These are phyloP conservation scores for Trichoderma cornu-damae DNA, from an alignment of 2,329 filamentous ascomycete species.

Conservation along the genomic window DNA sequence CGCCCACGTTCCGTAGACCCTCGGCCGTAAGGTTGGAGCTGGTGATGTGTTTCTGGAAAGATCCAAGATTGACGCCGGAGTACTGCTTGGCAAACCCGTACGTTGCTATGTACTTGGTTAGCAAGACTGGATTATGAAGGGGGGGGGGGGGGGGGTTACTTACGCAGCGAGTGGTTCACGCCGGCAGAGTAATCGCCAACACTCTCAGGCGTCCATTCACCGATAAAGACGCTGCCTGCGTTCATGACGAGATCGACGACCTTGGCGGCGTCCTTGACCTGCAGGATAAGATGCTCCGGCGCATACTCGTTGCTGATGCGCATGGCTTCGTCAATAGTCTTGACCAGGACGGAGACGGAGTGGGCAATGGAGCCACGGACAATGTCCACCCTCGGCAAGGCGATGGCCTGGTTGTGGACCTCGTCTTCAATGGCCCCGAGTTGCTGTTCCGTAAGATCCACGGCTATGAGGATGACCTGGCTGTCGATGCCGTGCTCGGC, in stretches of 20 bases:
- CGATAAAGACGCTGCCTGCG: slow-evolving; percentile 92
- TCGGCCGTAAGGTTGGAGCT: slow-evolving; percentile 83
- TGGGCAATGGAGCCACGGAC: slow-evolving; percentile 86
- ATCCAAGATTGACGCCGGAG: slow-evolving; percentile 91
- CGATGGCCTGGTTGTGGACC: slow-evolving; percentile 79
- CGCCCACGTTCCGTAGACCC: slow-evolving; percentile 78
- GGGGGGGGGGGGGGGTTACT: slow-evolving; percentile 40
- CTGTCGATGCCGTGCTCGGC: slow-evolving; percentile 96
- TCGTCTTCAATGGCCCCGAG: slow-evolving; percentile 85
- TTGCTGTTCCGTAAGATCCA: slow-evolving; percentile 68
- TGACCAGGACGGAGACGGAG: slow-evolving; percentile 79
- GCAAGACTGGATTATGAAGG: not conserved
- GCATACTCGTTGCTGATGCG: slow-evolving; percentile 87
- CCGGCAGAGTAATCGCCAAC: slow-evolving; percentile 97
- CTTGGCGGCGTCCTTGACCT: slow-evolving; percentile 70
- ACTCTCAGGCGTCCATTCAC: slow-evolving; percentile 93
- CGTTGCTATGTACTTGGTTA: slow-evolving; percentile 57
- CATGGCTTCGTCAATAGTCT: slow-evolving; percentile 67
- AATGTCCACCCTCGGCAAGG: slow-evolving; percentile 85
- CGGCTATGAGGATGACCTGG: slow-evolving; percentile 85
- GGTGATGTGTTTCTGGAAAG: slow-evolving; percentile 97
- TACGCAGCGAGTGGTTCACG: slow-evolving; percentile 95
- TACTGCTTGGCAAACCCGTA: slow-evolving; percentile 99
- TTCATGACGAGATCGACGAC: slow-evolving; percentile 79
- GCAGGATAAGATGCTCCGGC: slow-evolving; percentile 92